Conservation (phyloP, 441 rosid genomes). For the Populus trichocarpa region DNA sequence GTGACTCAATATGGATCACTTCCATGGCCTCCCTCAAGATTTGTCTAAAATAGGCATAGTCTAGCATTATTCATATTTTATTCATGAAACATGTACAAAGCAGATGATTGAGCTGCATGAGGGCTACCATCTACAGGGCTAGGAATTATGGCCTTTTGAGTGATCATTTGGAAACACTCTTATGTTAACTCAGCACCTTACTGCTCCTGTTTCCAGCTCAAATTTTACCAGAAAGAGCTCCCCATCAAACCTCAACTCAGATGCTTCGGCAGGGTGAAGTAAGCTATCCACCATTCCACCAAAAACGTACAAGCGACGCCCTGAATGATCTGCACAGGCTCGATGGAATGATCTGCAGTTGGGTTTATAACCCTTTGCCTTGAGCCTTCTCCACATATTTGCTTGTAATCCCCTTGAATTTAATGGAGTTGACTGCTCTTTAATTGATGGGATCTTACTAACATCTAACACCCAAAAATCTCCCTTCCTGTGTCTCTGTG, state of each 20-base stretch:
- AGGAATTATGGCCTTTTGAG: neutral
- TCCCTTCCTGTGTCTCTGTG: slow-evolving; percentile 68
- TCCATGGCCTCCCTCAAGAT: neutral
- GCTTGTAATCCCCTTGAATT: slow-evolving; percentile 28
- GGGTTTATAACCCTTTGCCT: slow-evolving; percentile 48
- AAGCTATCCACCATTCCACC: slow-evolving; percentile 90
- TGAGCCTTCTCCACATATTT: slow-evolving; percentile 64
- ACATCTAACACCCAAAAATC: slow-evolving; percentile 84
- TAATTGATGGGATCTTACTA: slow-evolving; percentile 41
- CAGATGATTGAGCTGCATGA: neutral
- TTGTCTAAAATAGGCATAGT: neutral
- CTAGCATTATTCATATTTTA: neutral
- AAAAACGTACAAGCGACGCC: slow-evolving; percentile 58
- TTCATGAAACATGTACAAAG: slow-evolving; percentile 9
- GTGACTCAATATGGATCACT: neutral
- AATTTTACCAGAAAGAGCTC: slow-evolving; percentile 77
- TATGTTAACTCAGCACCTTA: neutral
- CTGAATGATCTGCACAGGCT: slow-evolving; percentile 70
- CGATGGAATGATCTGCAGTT: slow-evolving; percentile 74
- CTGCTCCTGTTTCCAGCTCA: slow-evolving; percentile 26
- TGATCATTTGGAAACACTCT: slow-evolving; percentile 1
- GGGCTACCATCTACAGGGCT: slow-evolving; percentile 14
- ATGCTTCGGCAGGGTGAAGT: slow-evolving; percentile 44
- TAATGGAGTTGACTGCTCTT: slow-evolving; percentile 32
- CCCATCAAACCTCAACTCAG: slow-evolving; percentile 64